These are phyloP conservation scores for Apiotrichum brassicae DNA, from an alignment of 1,284 basidiomycete species.

Conservation along the genomic window DNA sequence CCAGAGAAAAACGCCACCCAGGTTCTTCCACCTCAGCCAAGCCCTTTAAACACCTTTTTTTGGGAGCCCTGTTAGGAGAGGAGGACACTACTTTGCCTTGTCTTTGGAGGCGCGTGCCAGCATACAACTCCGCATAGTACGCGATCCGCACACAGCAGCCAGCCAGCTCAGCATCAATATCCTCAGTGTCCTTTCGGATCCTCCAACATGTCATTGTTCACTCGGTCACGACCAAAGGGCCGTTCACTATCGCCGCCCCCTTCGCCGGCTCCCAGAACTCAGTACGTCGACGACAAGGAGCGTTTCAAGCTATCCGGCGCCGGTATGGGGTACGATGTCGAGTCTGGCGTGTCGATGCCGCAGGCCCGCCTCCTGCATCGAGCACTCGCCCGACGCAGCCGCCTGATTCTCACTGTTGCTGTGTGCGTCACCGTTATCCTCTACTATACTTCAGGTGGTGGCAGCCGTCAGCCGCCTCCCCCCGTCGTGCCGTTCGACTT, in stretches of 20 bases:
- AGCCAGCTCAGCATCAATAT: too few relatives aligned
- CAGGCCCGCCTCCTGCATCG: constrained; percentile 3
- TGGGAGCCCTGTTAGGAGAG: too few relatives aligned
- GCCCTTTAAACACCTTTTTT: too few relatives aligned
- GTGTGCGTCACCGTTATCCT: neutral
- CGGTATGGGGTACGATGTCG: constrained; percentile 3
- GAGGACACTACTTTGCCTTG: too few relatives aligned
- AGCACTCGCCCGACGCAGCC: constrained; percentile 2
- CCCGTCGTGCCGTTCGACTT: neutral
- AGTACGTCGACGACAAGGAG: neutral
- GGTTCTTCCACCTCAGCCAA: too few relatives aligned
- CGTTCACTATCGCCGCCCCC: neutral
- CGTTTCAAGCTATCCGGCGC: neutral
- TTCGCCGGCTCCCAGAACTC: neutral
- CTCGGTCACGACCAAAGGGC: neutral
- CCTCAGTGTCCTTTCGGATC: too few relatives aligned
- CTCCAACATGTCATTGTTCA: neutral
- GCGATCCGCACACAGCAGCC: too few relatives aligned
- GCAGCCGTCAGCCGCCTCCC: neutral
- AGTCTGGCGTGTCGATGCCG: neutral
- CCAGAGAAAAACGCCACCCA: too few relatives aligned
- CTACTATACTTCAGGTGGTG: neutral
- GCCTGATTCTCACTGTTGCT: constrained; percentile 3
- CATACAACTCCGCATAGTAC: too few relatives aligned
- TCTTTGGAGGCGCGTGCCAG: too few relatives aligned